Evolutionary conservation across 345 rosid species (phyloP).

Genomic region (Punica granatum): DNA sequence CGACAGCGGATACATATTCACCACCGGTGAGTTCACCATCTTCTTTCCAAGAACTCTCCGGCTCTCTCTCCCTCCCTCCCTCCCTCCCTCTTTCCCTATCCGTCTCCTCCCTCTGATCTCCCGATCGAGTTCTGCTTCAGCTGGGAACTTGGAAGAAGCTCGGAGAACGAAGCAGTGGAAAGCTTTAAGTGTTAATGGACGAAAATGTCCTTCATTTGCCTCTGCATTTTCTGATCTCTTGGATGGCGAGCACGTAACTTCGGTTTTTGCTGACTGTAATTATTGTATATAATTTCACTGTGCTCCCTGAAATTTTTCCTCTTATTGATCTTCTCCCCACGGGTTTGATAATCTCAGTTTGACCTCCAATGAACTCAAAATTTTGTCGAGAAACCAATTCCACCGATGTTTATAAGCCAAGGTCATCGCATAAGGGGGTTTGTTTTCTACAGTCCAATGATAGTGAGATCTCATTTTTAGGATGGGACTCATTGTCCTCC

Average conservation of each 20-base stretch:
- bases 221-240: not conserved
- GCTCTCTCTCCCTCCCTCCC: not conserved
- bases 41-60: not conserved
- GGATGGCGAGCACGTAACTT: not conserved
- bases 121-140: not conserved
- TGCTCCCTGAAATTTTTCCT: too few relatives aligned
- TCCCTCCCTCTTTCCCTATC: not conserved
- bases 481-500: too few relatives aligned
- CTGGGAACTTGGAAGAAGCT: not conserved
- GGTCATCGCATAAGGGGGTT: too few relatives aligned
- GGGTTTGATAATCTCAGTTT: too few relatives aligned
- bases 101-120: not conserved
- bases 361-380: too few relatives aligned
- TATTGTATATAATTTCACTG: not conserved
- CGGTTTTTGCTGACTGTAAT: not conserved
- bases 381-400: too few relatives aligned
- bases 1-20: slow-evolving; percentile 85
- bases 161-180: not conserved
- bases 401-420: too few relatives aligned
- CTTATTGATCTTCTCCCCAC: too few relatives aligned
- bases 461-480: too few relatives aligned
- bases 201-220: not conserved
- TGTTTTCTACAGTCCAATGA: too few relatives aligned
- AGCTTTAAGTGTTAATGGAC: not conserved
- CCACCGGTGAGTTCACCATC: slow-evolving; percentile 72